Conservation (phyloP, 495 filamentous ascomycete species). For the Penicillium pulvis region DNA sequence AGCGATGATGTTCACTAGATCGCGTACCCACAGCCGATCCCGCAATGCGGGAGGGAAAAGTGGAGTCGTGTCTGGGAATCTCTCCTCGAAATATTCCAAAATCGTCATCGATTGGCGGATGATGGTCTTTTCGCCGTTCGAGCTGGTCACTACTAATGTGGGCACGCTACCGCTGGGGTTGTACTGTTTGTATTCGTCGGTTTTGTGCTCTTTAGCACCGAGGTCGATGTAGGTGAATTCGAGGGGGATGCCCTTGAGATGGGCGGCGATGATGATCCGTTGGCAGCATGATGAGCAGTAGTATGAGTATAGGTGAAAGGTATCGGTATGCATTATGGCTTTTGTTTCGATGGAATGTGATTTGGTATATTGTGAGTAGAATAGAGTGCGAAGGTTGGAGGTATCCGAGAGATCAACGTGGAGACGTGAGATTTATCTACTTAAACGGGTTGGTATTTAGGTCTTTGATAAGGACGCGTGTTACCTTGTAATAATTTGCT, state of each 20-base stretch:
- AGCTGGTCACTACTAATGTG: neutral
- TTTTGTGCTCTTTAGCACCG: neutral
- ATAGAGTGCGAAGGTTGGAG: no score
- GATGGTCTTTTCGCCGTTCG: neutral
- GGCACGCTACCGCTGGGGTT: neutral
- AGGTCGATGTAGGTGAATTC: conserved; percentile 3
- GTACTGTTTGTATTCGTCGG: neutral
- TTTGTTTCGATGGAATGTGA: no score
- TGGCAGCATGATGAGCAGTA: neutral
- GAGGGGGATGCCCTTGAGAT: conserved; percentile 7
- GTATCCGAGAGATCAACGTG: no score
- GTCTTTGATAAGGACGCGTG: no score
- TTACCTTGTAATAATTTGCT: no score
- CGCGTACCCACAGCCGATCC: neutral
- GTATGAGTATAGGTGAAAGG: neutral
- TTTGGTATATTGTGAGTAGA: no score
- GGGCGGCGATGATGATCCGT: neutral
- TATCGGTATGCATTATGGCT: no score
- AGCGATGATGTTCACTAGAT: conserved; percentile 3
- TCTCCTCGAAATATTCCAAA: neutral
- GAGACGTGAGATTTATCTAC: no score
- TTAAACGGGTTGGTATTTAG: no score
- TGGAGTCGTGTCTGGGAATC: neutral
- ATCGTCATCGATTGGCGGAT: neutral
- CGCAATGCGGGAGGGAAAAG: neutral